These are phyloP conservation scores for Schwanniomyces polymorphus DNA, from an alignment of 805 yeast species.

Conservation along the genomic window DNA sequence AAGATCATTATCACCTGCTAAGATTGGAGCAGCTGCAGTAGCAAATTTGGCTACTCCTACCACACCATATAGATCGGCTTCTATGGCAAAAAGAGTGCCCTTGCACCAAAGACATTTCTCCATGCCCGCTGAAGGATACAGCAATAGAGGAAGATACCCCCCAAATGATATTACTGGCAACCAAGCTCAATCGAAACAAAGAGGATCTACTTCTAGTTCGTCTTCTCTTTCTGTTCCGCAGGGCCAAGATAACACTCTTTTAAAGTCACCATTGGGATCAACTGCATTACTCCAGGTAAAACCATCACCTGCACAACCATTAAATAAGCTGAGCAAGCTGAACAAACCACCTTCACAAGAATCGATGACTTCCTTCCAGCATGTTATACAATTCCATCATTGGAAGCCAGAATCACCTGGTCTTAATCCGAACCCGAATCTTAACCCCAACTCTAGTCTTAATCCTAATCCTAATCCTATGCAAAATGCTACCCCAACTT, in stretches of 20 bases:
- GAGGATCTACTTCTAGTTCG: neutral
- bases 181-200: neutral
- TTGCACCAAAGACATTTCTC: conserved; percentile 43
- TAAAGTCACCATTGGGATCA: conserved; percentile 23
- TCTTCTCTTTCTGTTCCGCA: conserved; percentile 1
- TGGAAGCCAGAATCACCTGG: conserved; percentile 46
- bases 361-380: conserved; percentile 48
- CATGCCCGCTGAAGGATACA: conserved; percentile 33
- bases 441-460: conserved; percentile 14
- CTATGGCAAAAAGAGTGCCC: conserved; percentile 10
- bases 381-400: conserved; percentile 56
- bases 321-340: conserved; percentile 30
- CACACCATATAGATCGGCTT: conserved; percentile 24
- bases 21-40: conserved; percentile 71
- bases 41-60: conserved; percentile 45
- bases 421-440: neutral
- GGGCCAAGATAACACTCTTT: neutral
- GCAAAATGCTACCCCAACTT: conserved; percentile 11
- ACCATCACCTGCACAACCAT: conserved; percentile 42
- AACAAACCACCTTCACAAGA: conserved; percentile 38
- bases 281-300: conserved; percentile 41
- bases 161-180: neutral
- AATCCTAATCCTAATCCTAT: neutral
- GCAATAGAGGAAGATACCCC: neutral
- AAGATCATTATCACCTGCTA: conserved; percentile 65